Evolutionary conservation across 257 asterid species (phyloP).

Genomic region (Verbena officinalis): DNA sequence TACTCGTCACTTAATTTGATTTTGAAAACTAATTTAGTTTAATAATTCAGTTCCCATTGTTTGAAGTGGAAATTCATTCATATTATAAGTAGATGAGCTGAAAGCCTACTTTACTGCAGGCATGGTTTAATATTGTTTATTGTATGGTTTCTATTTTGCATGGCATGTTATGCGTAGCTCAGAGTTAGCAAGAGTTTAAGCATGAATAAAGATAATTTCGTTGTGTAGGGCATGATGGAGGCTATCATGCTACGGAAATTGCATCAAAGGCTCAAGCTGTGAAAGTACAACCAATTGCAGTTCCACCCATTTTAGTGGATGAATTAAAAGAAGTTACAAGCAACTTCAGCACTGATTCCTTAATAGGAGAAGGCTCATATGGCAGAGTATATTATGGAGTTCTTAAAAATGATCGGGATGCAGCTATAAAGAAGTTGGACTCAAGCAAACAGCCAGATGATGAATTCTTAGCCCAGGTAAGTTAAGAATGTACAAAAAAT

Average conservation of each 20-base stretch:
- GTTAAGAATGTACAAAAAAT: slow-evolving; percentile 17
- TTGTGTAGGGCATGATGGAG: slow-evolving; percentile 56
- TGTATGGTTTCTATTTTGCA: slow-evolving; percentile 12
- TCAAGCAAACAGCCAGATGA: slow-evolving; percentile 86
- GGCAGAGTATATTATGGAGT: slow-evolving; percentile 84
- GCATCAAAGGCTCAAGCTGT: slow-evolving; percentile 58
- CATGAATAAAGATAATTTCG: slow-evolving; percentile 10
- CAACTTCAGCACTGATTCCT: slow-evolving; percentile 61
- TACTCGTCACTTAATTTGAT: not conserved
- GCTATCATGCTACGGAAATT: slow-evolving; percentile 54
- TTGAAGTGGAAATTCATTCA: not conserved
- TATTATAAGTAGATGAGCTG: slow-evolving; percentile 1
- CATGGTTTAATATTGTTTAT: not conserved
- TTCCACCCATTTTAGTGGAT: slow-evolving; percentile 72
- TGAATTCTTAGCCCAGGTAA: slow-evolving; percentile 84
- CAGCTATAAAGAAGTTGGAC: slow-evolving; percentile 86
- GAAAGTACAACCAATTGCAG: slow-evolving; percentile 70
- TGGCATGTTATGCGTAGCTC: slow-evolving; percentile 6
- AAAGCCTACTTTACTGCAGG: not conserved
- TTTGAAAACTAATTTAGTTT: not conserved
- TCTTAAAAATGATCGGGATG: slow-evolving; percentile 60
- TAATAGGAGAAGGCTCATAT: slow-evolving; percentile 91
- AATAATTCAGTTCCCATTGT: not conserved
- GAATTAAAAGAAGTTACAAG: slow-evolving; percentile 75
- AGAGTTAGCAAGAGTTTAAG: slow-evolving; percentile 6